Base-by-base conservation (phyloP, 148 eudicot species). In the Fagopyrum tataricum region DNA sequence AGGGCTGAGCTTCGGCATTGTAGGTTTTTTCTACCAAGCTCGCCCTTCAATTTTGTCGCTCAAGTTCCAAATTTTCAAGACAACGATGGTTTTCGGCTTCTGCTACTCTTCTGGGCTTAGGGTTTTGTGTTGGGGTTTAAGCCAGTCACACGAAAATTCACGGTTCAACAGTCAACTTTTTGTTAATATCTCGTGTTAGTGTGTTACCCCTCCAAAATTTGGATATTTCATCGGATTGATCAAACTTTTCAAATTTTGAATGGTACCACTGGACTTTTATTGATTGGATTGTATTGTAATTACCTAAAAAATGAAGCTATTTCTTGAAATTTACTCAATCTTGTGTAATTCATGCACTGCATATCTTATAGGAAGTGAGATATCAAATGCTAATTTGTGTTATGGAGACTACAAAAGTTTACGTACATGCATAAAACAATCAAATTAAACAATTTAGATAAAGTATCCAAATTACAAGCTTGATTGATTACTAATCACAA, bases 1-100 rank as follows among this genome's bases (percentile, higher is more conserved):
- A 64, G 44, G 43, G 44, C 43, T 64, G 37, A 64, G 31, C 5
- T 2, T 31, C 69, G 69, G 69, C 69, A 64, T 64, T 37, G 69
- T 64, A 37, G 39, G 18, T 15, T 18, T 43, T 39, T 64, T 7
- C 18, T 64, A 61, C 2, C 64, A 21, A 58, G 20, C 23, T 52
- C 6, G 7, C 23, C 21, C 58, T 52, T 52, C 58, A 52, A 18
- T 53, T 53, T n/a, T 20, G 23, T 21, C 20, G 23, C 3, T 23
- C 59, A 20, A 53, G 23, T 5, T 18, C 17, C 59, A 53, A 23
- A 21, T 21, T 58, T 26, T 21, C 64, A 13, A 58, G 13, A 23
- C 31, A 58, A 58, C 4, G 64, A 21, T 8, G 64, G 64, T 21
- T 23, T 58, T 12, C 10, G 64, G 37, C 14, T 58, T 58, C 64